Evolutionary conservation across 2,329 filamentous ascomycete species (phyloP).

Genomic region (Phyllachora maydis): DNA sequence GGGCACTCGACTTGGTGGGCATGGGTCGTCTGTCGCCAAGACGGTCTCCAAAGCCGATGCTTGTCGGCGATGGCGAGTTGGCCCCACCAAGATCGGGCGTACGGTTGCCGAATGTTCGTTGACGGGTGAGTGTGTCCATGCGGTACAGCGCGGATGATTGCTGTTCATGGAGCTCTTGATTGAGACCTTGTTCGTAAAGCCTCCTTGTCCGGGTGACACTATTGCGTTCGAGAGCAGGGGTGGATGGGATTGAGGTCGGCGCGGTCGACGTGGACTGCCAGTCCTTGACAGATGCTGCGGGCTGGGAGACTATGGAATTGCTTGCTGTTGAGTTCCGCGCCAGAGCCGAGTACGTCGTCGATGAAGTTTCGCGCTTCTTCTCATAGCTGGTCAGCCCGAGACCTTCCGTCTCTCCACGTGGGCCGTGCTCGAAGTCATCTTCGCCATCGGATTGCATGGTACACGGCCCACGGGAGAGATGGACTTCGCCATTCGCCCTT

Average conservation of each 20-base stretch:
- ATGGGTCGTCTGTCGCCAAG: constrained; percentile 18
- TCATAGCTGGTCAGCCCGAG: no score
- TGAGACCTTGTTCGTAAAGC: constrained; percentile 67
- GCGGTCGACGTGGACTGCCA: constrained; percentile 18
- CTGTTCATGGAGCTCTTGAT: constrained; percentile 62
- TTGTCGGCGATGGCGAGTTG: constrained; percentile 23
- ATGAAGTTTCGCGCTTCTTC: constrained; percentile 72
- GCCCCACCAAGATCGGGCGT: constrained; percentile 27
- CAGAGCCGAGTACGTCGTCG: constrained; percentile 56
- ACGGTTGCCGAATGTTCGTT: constrained; percentile 27
- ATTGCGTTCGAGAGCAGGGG: constrained; percentile 34
- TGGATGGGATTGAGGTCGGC: constrained; percentile 15
- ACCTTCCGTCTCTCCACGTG: no score
- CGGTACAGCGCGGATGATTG: constrained; percentile 58
- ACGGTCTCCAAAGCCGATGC: constrained; percentile 21
- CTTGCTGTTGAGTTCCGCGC: constrained; percentile 68
- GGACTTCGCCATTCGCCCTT: no score
- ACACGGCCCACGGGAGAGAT: no score
- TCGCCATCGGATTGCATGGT: no score
- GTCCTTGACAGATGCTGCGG: constrained; percentile 28
- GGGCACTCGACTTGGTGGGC: constrained; percentile 39
- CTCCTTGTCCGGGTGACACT: constrained; percentile 50
- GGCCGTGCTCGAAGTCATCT: no score
- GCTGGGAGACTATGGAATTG: constrained; percentile 69
- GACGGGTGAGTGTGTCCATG: constrained; percentile 57